Conservation (phyloP, 1,284 basidiomycete genomes). For the Polyporus tsugae region DNA sequence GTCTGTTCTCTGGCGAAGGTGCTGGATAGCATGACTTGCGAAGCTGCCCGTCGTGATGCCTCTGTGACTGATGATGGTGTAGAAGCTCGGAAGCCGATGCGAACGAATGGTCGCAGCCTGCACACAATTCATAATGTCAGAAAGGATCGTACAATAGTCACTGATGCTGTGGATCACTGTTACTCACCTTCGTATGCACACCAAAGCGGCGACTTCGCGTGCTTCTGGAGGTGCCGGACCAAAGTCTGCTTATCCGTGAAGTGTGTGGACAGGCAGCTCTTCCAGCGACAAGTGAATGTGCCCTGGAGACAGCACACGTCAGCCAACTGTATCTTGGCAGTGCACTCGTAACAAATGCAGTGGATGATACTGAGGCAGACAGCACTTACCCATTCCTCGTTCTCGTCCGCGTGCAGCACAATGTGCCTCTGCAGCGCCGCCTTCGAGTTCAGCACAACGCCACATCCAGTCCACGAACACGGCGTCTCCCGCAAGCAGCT, state of each 20-base stretch:
- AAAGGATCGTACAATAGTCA: neutral
- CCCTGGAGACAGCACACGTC: slow-evolving; percentile 22
- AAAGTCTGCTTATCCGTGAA: slow-evolving; percentile 44
- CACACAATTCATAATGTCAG: slow-evolving; percentile 7
- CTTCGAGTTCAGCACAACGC: slow-evolving; percentile 59
- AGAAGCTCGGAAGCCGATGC: slow-evolving; percentile 46
- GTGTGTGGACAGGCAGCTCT: slow-evolving; percentile 49
- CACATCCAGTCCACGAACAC: slow-evolving; percentile 71
- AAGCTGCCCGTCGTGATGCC: slow-evolving; percentile 34
- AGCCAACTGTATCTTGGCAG: neutral
- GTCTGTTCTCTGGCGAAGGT: slow-evolving; percentile 38
- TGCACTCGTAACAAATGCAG: slow-evolving; percentile 23
- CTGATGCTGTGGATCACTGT: slow-evolving; percentile 5
- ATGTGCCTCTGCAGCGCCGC: slow-evolving; percentile 60
- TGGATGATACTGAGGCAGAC: neutral
- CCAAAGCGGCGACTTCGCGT: slow-evolving; percentile 49
- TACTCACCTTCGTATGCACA: slow-evolving; percentile 58
- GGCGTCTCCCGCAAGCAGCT: slow-evolving; percentile 53
- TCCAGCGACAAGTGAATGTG: slow-evolving; percentile 55
- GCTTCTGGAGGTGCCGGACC: slow-evolving; percentile 52
- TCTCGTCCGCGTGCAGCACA: slow-evolving; percentile 51
- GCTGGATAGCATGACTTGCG: slow-evolving; percentile 48
- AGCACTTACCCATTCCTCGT: slow-evolving; percentile 42
- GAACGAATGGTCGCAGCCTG: slow-evolving; percentile 54
- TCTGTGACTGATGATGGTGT: slow-evolving; percentile 41